These are phyloP conservation scores for Sergeia podlipaevii DNA, from an alignment of 208 protist species.

Conservation along the genomic window DNA sequence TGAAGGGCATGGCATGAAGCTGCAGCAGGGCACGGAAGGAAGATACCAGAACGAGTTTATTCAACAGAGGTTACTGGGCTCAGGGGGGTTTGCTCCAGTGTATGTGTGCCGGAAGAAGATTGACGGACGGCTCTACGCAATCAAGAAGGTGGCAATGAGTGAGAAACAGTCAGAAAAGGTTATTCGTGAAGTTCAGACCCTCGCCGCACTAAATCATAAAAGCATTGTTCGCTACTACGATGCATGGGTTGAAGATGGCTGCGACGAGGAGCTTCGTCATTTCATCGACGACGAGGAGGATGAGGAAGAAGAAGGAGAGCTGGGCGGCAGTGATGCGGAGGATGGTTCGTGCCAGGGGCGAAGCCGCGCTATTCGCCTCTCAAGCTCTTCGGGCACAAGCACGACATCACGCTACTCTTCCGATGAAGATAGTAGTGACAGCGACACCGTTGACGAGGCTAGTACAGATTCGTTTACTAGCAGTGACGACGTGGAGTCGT, in stretches of 20 bases:
- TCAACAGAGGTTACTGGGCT: conserved; percentile 62
- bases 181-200: conserved; percentile 74
- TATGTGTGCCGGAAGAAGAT: conserved; percentile 86
- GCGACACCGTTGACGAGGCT: not conserved
- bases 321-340: conserved; percentile 3
- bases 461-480: not conserved
- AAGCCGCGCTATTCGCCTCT: no score
- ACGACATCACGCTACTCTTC: not conserved
- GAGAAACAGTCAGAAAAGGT: conserved; percentile 50
- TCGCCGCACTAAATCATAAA: conserved; percentile 73
- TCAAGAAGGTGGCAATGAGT: conserved; percentile 84
- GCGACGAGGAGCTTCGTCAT: conserved; percentile 58
- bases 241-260: conserved; percentile 85
- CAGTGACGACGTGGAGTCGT: conserved; percentile 1
- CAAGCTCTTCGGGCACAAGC: no score
- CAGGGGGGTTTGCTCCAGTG: conserved; percentile 81
- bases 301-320: conserved; percentile 23
- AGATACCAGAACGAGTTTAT: conserved; percentile 82
- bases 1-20: conserved; percentile 36
- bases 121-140: conserved; percentile 73
- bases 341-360: no score
- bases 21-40: conserved; percentile 48
- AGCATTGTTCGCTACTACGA: conserved; percentile 90
- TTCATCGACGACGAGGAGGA: conserved; percentile 44
- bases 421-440: conserved; percentile 16